Base-by-base conservation (phyloP, 1,139 yeast species). In the Protomyces lactucae-debilis region DNA sequence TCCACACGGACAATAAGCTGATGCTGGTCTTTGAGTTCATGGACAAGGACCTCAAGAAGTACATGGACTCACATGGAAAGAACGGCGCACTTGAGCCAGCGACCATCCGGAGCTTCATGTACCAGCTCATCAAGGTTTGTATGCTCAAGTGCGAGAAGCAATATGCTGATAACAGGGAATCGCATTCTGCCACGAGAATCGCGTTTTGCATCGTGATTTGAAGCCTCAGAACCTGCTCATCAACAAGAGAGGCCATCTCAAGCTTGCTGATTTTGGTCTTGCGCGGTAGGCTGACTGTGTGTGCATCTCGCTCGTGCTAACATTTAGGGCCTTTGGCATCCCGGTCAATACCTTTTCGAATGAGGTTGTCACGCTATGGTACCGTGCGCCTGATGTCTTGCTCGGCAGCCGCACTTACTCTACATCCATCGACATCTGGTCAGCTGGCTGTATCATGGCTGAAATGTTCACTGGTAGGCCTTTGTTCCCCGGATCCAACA, bases 381-480 rank as follows among this genome's bases (percentile, higher is more conserved):
- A 93, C 77, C 83, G 99, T 68, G 98, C 99, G 0, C 99, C 99
- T 0, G 99, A 93, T 74, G 99, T 93, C 52, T 79, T 93, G 64
- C 83, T 93, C 76, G 99, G 99, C 0, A 89, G 97, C 0, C 83
- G 97, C 70, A 91, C 95, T 59, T 93, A 93, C 76, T 88, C 97
- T 39, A 93, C 99, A 0, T 89, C 97, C 0, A 93, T 93, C 68
- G 99, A 93, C 76, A 91, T 93, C 77, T 93, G 99, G 99, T 90
- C 97, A 36, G 95, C 97, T 25, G 99, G 99, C 12, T 93, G 99
- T 76, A 93, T 93, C 64, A 81, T 93, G 74, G 98, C 98, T 1
- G 99, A 93, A 75, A 93, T 93, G 99, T 87, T 93, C 71, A 89
- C 97, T 9, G 99, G 99, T n/a, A 86, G 93, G 71, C 97, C 99